phyloP scores from a whole-genome alignment of 257 asterid species.

The Perilla frutescens region DNA sequence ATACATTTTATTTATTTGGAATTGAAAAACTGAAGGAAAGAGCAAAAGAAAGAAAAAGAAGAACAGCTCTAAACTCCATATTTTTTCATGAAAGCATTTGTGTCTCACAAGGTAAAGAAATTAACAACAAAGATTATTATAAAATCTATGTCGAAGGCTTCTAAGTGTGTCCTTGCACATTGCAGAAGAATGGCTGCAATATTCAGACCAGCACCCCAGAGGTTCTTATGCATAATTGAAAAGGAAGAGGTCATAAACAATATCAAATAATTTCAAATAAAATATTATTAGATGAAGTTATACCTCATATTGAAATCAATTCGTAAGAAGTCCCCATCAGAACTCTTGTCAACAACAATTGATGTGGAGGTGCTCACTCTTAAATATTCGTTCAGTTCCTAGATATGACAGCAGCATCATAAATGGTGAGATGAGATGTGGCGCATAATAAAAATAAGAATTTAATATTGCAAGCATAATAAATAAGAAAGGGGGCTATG shows the following conservation, averaged over 20 bases:
- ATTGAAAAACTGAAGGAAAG: background rate
- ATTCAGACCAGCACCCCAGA: constrained; percentile 12
- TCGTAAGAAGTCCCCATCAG: constrained; percentile 85
- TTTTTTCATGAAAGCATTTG: background rate
- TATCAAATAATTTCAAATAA: constrained; percentile 8
- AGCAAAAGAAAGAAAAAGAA: background rate
- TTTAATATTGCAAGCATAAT: constrained; percentile 7
- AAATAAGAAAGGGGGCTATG: background rate
- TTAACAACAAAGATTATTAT: background rate
- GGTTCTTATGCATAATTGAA: constrained; percentile 8
- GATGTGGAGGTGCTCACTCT: constrained; percentile 74
- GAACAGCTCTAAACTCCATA: background rate
- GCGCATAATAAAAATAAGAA: background rate
- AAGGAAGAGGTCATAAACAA: constrained; percentile 17
- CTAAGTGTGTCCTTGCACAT: background rate
- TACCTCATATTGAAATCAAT: constrained; percentile 94
- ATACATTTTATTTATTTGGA: background rate
- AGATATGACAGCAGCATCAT: constrained; percentile 40
- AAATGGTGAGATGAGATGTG: constrained; percentile 14
- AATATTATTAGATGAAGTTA: constrained; percentile 12
- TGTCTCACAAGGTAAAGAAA: background rate
- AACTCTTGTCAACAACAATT: constrained; percentile 83
- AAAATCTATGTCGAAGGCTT: background rate
- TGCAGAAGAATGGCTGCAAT: constrained; percentile 4
- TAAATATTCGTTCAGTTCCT: constrained; percentile 84